Conservation (phyloP, 2,329 filamentous ascomycete species). For the Xylariales sp. region DNA sequence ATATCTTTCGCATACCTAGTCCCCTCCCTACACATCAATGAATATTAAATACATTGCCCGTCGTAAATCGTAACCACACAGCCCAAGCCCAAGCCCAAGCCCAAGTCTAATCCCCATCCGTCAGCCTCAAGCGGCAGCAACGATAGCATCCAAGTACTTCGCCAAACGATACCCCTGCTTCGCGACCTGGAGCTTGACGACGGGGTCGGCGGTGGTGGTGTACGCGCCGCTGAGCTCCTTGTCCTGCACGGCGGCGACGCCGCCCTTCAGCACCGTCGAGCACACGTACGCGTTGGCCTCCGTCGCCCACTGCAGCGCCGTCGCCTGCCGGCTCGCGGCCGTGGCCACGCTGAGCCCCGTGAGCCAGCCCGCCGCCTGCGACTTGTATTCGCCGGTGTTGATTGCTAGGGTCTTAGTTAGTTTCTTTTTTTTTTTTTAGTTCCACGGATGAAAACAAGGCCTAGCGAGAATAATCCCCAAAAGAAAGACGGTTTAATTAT, state of each 20-base stretch:
- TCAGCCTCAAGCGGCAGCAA: conserved; percentile 38
- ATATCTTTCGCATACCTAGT: too few relatives aligned
- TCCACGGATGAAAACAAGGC: too few relatives aligned
- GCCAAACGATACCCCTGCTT: conserved; percentile 57
- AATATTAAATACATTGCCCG: background rate
- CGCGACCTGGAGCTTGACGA: conserved; percentile 58
- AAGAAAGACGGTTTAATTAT: background rate
- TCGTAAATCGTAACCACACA: too few relatives aligned
- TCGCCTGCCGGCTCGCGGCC: conserved; percentile 43
- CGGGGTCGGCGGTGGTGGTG: conserved; percentile 53
- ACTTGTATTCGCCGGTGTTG: conserved; percentile 53
- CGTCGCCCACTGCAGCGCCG: conserved; percentile 54
- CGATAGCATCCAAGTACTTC: conserved; percentile 52
- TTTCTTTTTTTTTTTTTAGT: background rate
- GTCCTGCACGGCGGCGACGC: conserved; percentile 53
- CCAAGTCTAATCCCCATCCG: background rate
- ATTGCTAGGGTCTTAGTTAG: conserved; percentile 46
- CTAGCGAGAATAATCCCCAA: too few relatives aligned
- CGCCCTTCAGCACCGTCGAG: conserved; percentile 56
- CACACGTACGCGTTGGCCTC: conserved; percentile 58
- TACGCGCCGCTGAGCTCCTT: conserved; percentile 56
- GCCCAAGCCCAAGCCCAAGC: background rate
- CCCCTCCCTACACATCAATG: too few relatives aligned
- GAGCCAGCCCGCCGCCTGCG: conserved; percentile 52
- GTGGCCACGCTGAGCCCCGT: conserved; percentile 50